phyloP scores from a whole-genome alignment of 176 grass and related monocot genomes.

The Eleusine coracana region DNA sequence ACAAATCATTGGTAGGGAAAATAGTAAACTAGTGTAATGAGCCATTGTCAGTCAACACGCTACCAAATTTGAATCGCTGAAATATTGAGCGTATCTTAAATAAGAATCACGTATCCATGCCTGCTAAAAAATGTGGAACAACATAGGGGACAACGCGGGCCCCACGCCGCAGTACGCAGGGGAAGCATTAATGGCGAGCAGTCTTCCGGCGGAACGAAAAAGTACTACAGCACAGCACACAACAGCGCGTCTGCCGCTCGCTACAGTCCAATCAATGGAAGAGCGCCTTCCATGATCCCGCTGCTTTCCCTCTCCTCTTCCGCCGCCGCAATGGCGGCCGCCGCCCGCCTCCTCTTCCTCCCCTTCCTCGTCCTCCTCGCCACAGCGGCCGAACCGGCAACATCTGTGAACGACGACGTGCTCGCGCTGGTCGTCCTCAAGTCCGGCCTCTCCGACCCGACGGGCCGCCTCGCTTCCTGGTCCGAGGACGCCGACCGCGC shows the following conservation, averaged over 20 bases:
- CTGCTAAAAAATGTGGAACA: background rate
- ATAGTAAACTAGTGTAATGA: too few relatives aligned
- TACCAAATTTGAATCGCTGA: background rate
- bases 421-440: conserved; percentile 89
- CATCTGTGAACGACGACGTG: conserved; percentile 68
- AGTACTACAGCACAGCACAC: background rate
- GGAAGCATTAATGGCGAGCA: conserved; percentile 36
- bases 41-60: too few relatives aligned
- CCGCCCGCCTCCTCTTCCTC: conserved; percentile 19
- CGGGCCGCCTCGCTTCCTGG: conserved; percentile 59
- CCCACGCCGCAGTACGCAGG: background rate
- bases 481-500: conserved; percentile 78
- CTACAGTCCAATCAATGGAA: conserved; percentile 40
- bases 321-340: background rate
- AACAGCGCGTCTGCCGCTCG: conserved; percentile 22
- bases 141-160: background rate
- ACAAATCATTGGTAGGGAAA: too few relatives aligned
- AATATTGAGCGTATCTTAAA: background rate
- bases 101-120: background rate
- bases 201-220: background rate
- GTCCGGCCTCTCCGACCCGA: conserved; percentile 61
- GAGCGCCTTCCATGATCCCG: conserved; percentile 33
- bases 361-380: conserved; percentile 30
- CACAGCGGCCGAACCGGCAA: background rate
- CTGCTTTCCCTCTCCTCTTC: conserved; percentile 6